Conservation (phyloP, 2,329 filamentous ascomycete genomes). For the Scytalidium sp. region DNA sequence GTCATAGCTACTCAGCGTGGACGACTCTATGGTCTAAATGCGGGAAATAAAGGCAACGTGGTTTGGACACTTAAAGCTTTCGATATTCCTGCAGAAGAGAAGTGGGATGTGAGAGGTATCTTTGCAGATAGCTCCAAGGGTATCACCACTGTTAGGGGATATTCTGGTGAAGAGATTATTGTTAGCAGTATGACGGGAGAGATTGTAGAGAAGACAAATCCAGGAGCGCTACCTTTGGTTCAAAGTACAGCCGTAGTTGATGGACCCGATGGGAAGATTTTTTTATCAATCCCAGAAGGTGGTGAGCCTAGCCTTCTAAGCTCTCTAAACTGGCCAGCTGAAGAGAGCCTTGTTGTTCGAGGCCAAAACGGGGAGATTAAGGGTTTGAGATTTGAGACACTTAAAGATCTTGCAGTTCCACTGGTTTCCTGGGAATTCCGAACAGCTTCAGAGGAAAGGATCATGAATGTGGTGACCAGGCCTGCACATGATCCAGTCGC, state of each 20-base stretch:
- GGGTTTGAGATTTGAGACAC: constrained; percentile 49
- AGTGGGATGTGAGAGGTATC: constrained; percentile 68
- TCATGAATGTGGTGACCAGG: constrained; percentile 65
- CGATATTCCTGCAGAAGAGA: constrained; percentile 49
- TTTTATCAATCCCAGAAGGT: constrained; percentile 50
- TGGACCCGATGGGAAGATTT: constrained; percentile 47
- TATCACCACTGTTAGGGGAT: constrained; percentile 29
- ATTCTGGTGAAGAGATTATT: constrained; percentile 58
- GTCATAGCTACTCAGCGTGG: constrained; percentile 78
- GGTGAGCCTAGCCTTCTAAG: constrained; percentile 45
- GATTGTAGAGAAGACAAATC: constrained; percentile 40
- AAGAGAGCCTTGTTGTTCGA: constrained; percentile 53
- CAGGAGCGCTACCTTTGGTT: constrained; percentile 36
- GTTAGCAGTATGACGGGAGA: constrained; percentile 51
- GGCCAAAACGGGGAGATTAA: constrained; percentile 47
- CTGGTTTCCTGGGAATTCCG: constrained; percentile 70
- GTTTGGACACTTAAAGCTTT: constrained; percentile 71
- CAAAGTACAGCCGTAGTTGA: constrained; percentile 51
- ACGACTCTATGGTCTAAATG: constrained; percentile 76
- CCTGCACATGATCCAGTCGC: constrained; percentile 82
- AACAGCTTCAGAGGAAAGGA: constrained; percentile 61
- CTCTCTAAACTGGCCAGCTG: constrained; percentile 42
- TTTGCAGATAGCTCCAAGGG: constrained; percentile 56
- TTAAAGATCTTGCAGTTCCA: constrained; percentile 39
- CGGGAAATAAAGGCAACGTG: constrained; percentile 68